phyloP scores from a whole-genome alignment of 345 rosid genomes.

The Erodium maritimum region DNA sequence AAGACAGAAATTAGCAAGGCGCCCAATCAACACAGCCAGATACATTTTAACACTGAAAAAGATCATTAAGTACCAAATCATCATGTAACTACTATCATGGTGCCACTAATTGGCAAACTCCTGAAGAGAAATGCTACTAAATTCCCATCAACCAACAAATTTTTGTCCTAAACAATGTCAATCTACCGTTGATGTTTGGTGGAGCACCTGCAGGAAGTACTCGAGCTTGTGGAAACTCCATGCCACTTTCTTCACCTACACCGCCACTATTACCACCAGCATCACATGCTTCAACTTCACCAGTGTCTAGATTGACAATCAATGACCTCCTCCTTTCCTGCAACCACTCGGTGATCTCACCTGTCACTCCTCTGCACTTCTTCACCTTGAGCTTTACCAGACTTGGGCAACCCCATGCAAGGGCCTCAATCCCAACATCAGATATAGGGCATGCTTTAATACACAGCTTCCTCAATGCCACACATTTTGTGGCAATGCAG shows the following conservation, averaged over 20 bases:
- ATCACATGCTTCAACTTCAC: constrained; percentile 22
- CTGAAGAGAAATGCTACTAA: constrained; percentile 36
- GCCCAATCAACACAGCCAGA: too few species aligned
- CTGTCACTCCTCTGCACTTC: constrained; percentile 50
- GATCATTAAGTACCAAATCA: constrained; percentile 19
- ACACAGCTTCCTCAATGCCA: constrained; percentile 48
- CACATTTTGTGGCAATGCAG: constrained; percentile 51
- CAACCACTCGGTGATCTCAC: constrained; percentile 40
- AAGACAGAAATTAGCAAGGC: too few species aligned
- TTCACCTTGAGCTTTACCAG: constrained; percentile 56
- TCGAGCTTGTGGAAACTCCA: constrained; percentile 16
- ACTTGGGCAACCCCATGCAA: constrained; percentile 56
- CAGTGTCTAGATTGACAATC: constrained; percentile 42
- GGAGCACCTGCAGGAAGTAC: constrained; percentile 16
- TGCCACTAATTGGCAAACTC: constrained; percentile 26
- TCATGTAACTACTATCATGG: constrained; percentile 18
- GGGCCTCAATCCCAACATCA: constrained; percentile 42
- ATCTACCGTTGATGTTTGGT: constrained; percentile 32
- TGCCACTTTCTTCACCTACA: constrained; percentile 35
- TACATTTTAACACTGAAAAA: constrained; percentile 1
- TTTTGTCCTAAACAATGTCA: constrained; percentile 33
- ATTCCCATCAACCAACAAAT: constrained; percentile 34
- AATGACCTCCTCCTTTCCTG: constrained; percentile 30
- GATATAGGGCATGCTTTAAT: constrained; percentile 59
- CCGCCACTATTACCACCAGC: neutral